Conservation (phyloP, 129 eudicot species). For the Flaveria robusta region DNA sequence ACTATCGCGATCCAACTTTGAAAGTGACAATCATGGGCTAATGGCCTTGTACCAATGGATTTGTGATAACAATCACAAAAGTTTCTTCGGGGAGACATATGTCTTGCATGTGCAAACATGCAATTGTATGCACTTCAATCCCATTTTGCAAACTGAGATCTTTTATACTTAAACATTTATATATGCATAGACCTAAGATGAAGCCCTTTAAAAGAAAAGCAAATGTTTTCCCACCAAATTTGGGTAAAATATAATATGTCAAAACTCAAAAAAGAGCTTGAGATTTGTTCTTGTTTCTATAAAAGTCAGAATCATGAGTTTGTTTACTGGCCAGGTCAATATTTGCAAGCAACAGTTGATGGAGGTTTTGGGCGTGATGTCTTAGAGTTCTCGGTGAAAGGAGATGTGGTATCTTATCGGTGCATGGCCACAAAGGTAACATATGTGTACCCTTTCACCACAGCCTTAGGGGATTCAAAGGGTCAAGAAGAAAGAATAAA, state of each 20-base stretch:
- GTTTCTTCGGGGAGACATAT: not conserved
- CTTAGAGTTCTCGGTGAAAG: slow-evolving; percentile 73
- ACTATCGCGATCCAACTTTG: not conserved
- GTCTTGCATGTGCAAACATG: not conserved
- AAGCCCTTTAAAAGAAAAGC: not conserved
- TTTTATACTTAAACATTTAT: not conserved
- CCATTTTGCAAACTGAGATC: not conserved
- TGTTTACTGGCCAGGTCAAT: no score
- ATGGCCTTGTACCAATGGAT: slow-evolving; percentile 1
- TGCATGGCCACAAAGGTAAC: slow-evolving; percentile 93
- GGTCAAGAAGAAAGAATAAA: slow-evolving; percentile 88
- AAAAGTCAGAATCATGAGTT: not conserved
- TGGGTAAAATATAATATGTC: not conserved
- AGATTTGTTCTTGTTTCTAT: not conserved
- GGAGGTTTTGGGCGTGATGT: slow-evolving; percentile 95
- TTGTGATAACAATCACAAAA: not conserved
- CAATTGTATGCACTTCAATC: not conserved
- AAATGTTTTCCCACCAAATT: not conserved
- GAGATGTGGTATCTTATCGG: slow-evolving; percentile 76
- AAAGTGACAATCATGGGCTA: not conserved
- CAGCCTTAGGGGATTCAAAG: slow-evolving; percentile 96
- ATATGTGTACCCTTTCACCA: slow-evolving; percentile 87
- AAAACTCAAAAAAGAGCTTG: not conserved
- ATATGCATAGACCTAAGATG: not conserved
- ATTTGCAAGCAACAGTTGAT: slow-evolving; percentile 79